Evolutionary conservation across 495 filamentous ascomycete genomes (phyloP), one percentile per base, ranked within the genome.

Genomic region (Parmelia sp.): DNA sequence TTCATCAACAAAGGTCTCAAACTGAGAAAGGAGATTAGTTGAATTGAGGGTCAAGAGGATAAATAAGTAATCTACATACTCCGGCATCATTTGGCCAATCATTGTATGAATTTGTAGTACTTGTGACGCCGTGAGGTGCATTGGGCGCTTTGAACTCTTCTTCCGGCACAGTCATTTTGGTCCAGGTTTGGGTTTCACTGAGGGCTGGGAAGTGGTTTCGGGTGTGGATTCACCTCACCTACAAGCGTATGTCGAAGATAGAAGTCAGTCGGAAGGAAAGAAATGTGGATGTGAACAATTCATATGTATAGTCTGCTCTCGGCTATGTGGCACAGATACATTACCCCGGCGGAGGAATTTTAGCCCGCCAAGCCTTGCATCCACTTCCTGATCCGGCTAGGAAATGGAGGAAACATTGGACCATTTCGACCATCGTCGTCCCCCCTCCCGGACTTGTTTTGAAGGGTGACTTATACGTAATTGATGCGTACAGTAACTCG

Each of bases 1-100:
- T 62, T 83, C 73, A 47, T 84, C 81, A 59, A 79, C 75, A 59
- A 75, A 72, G n/a, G 74, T 75, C 45, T 83, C 76, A 59, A 84
- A 84, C 83, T 85, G 21, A 17, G 53, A 45, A 39, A 19, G 37
- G n/a, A 21, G 45, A 64, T 62, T 6, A 60, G 5, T 14, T 37
- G 4, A 37, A 33, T 33, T 31, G 5, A 58, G 12, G 40, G 7
- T 23, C 2, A 11, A 37, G 47, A 31, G 27, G 10, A 8, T 19
- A 17, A 15, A 4, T 35, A 11, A 31, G 63, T 23, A 37, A 12
- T 9, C 3, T 33, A 35, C 69, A 36, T 69, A 76, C 74, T 5
- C 74, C 74, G 39, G 64, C 51, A 39, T 69, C 68, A 68, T 77
- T 77, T 6, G 74, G 72, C 72, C 74, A 77, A 56, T 74, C 63